Evolutionary conservation across 2,329 filamentous ascomycete genomes (phyloP), one percentile per base, ranked within the genome.

Genomic region (Verticillium albo-atrum): DNA sequence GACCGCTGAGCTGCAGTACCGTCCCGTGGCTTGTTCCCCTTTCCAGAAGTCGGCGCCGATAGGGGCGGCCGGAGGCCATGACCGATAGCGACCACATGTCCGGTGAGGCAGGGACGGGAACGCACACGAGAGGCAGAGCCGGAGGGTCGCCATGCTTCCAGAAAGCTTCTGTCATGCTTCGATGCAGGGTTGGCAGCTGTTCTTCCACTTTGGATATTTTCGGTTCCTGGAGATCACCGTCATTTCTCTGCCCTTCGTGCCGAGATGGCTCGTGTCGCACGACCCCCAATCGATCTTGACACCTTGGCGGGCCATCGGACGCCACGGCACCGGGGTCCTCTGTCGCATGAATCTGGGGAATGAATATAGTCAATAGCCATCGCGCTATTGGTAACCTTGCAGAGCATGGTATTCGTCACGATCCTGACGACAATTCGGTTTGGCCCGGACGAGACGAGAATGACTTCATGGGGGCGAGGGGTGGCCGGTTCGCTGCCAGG

Each of bases 161-260:
- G 17, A 34, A 56, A 55, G 60, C 57, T 59, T 61, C 59, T 50
- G 27, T 27, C 37, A 58, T 30, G 58, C 26, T 53, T 55, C 55
- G 9, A 23, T 35, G 32, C 60, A 35, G 55, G 60, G 61, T 57
- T 54, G 30, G 34, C 34, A 34, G 52, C 32, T 47, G 4, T 20
- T 23, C 37, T 47, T n/a, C n/a, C 37, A n/a, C 37, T 47, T 23
- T 23, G 6, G 4, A 23, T 47, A 20, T 23, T 47, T 6, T 47
- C 37, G n/a, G 37, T 25, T 47, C 37, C 34, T 28, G 32, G 54
- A 35, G 32, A 56, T 56, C 34, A 42, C 34, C 54, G 27, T 37
- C 54, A 56, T 56, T 56, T 56, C 54, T 35, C 54, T 56, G 25
- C 32, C 28, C 10, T 42, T n/a, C 17, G 37, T 47, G 7, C 37